Conservation (phyloP, 2,329 filamentous ascomycete species). For the Aspergillus tamarii region DNA sequence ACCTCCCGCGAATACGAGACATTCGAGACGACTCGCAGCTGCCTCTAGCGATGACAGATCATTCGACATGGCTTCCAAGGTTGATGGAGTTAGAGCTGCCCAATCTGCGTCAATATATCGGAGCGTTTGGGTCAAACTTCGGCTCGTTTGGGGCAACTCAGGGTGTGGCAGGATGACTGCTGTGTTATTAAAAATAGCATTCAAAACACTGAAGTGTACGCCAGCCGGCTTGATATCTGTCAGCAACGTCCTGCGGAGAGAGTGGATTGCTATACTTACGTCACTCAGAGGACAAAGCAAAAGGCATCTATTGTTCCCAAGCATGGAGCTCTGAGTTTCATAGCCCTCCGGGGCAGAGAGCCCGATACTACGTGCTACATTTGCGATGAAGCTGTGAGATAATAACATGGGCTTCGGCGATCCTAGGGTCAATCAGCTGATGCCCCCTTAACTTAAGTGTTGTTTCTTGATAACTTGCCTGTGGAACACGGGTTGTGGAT, state of each 20-base stretch:
- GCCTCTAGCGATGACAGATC: background rate
- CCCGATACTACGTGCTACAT: constrained; percentile 3
- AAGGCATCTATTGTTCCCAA: background rate
- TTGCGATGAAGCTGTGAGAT: background rate
- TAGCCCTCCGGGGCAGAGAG: constrained; percentile 2
- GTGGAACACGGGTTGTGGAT: background rate
- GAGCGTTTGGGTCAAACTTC: constrained; percentile 6
- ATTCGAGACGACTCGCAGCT: background rate
- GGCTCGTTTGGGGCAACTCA: constrained; percentile 3
- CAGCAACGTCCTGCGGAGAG: background rate
- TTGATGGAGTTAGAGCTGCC: constrained; percentile 9
- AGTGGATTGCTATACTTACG: background rate
- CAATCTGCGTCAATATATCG: constrained; percentile 7
- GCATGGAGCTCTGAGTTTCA: constrained; percentile 3
- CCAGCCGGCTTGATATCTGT: constrained; percentile 7
- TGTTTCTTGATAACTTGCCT: background rate
- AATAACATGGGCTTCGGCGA: background rate
- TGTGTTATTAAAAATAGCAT: constrained; percentile 8
- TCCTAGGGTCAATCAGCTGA: background rate
- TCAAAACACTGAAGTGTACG: constrained; percentile 6
- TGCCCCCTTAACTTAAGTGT: background rate
- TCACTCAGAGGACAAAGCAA: constrained; percentile 1
- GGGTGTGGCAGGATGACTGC: constrained; percentile 9
- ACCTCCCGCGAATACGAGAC: constrained; percentile 4
- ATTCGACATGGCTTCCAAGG: constrained; percentile 9